Percentiles rank a stretch among this genome's conserved stretches.
phyloP scores from a whole-genome alignment of 257 asterid genomes.

The Cruciata laevipes region DNA sequence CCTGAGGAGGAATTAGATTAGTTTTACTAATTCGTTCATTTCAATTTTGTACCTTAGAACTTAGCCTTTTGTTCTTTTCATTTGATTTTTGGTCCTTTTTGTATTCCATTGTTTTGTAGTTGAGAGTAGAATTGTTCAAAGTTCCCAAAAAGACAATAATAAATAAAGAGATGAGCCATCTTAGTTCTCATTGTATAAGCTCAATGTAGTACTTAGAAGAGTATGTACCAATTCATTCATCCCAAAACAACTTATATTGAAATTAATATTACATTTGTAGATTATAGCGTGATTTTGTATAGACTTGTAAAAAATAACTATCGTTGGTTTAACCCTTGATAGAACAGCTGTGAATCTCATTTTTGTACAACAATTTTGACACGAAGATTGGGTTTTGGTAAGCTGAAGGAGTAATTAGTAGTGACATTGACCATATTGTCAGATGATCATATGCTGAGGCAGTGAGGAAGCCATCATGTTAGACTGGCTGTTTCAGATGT shows the following conservation, averaged over 20 bases:
- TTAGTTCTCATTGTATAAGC: neutral
- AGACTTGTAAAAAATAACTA: too few species aligned
- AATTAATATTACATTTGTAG: too few species aligned
- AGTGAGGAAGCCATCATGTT: neutral
- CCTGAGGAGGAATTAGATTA: neutral
- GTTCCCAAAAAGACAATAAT: neutral
- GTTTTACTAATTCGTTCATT: neutral
- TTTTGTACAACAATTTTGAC: neutral
- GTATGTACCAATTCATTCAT: neutral
- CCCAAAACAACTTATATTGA: too few species aligned
- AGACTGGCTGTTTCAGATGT: neutral
- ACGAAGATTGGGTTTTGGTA: neutral
- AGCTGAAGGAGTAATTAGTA: neutral
- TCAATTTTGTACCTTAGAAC: neutral
- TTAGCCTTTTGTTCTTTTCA: neutral
- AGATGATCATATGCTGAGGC: neutral
- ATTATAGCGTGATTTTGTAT: too few species aligned
- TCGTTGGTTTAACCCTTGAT: neutral
- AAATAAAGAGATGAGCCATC: neutral
- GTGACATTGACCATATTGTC: neutral
- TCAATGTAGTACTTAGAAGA: neutral
- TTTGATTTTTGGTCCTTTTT: neutral
- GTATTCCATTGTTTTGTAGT: neutral
- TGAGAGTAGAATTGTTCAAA: neutral
- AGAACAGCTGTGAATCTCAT: neutral